These are phyloP conservation scores for Aspergillus viridinutans DNA, from an alignment of 2,329 filamentous ascomycete species.

Conservation along the genomic window DNA sequence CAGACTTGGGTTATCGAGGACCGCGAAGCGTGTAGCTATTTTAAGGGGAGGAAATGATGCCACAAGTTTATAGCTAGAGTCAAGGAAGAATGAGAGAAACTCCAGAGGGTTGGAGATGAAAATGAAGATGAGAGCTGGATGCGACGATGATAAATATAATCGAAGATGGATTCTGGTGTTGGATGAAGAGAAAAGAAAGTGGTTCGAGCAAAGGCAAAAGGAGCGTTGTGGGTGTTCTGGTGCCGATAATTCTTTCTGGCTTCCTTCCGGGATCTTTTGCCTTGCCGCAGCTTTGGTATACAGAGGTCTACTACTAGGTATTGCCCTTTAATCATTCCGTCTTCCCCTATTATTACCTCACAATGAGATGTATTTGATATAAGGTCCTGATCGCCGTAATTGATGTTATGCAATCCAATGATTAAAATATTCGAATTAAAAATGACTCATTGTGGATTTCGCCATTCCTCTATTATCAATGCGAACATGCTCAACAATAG, in stretches of 20 bases:
- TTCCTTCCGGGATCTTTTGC: neutral
- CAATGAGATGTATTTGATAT: neutral
- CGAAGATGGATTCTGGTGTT: neutral
- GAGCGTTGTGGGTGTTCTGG: neutral
- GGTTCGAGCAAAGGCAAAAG: neutral
- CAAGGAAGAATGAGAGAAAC: neutral
- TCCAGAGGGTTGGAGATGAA: neutral
- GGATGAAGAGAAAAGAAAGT: conserved; percentile 6
- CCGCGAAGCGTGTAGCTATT: neutral
- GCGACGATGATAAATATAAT: neutral
- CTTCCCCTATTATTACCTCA: neutral
- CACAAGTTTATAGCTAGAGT: conserved; percentile 10
- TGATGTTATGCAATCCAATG: neutral
- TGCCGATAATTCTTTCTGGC: neutral
- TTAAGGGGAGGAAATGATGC: neutral
- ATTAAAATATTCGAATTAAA: neutral
- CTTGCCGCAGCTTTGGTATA: neutral
- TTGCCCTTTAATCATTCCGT: neutral
- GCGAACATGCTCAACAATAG: neutral
- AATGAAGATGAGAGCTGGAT: neutral
- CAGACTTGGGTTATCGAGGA: neutral
- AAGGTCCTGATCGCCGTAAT: neutral
- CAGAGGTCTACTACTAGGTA: neutral
- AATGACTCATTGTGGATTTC: neutral
- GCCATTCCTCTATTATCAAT: neutral